Evolutionary conservation across 257 asterid genomes (phyloP), one percentile per base, ranked within the genome.

Genomic region (Nicotiana sylvestris): DNA sequence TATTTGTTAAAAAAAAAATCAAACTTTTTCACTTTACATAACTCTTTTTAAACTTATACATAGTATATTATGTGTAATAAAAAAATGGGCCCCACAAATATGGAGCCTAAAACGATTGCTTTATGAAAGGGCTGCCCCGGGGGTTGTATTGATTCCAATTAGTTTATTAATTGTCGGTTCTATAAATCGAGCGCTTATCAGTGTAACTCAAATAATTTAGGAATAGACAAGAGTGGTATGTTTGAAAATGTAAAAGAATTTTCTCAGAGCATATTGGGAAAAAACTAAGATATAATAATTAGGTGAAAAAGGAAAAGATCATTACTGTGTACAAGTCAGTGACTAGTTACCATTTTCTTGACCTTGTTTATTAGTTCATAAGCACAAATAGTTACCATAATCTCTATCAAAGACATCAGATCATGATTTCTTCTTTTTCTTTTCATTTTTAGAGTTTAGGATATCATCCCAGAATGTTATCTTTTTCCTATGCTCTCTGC

Each of bases 191-290:
- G 21, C 21, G 21, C 21, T 21, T 21, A 21, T 21, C 21, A 21
- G 21, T 21, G 21, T 21, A 21, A 21, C 21, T 21, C 21, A 21
- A 21, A 21, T 21, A 21, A 21, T 21, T 21, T 21, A 21, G 21
- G 21, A 21, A 84, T 91, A 61, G 90, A 92, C 82, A 85, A 84
- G 85, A 83, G 74, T 66, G 90, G 90, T 49, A 87, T 91, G 82
- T 89, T 89, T 82, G 84, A 84, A 55, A 86, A 91, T 78, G 85
- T 91, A 49, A 13, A 72, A 49, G 39, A 72, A 72, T 17, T 74
- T 11, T 13, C 62, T 25, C 25, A 43, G 15, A 66, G 51, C 76
- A 15, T 66, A 49, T 15, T 66, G 35, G 10, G 9, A 5, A 29
- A 39, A 65, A 30, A 66, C 2, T 6, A 65, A 29, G 4, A 13